Percentiles rank a stretch among this genome's conserved stretches.
Evolutionary conservation across 2,329 filamentous ascomycete species (phyloP).

Genomic region (Colletotrichum filicis): DNA sequence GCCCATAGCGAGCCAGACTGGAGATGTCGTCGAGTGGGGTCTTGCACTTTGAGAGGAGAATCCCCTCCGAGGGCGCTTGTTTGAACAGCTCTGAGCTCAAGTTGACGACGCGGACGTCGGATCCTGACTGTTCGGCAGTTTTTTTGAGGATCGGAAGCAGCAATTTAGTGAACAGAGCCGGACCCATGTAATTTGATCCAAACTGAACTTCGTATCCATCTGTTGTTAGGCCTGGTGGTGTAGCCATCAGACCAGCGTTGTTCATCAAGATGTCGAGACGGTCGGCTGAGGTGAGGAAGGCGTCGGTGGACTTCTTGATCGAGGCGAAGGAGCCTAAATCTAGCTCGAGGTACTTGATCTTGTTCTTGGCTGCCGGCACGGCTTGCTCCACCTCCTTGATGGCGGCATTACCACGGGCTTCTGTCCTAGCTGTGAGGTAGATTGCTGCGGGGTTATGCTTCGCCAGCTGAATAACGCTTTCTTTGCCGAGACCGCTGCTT

Average conservation of each 20-base stretch:
- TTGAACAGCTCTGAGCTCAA: constrained; percentile 41
- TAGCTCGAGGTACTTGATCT: constrained; percentile 49
- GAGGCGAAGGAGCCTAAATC: constrained; percentile 56
- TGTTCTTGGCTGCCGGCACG: constrained; percentile 33
- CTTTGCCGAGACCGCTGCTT: constrained; percentile 43
- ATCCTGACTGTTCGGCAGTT: constrained; percentile 41
- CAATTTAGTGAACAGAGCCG: constrained; percentile 54
- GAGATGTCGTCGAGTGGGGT: constrained; percentile 33
- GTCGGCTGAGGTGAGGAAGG: constrained; percentile 45
- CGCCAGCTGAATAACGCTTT: constrained; percentile 46
- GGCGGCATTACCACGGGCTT: constrained; percentile 46
- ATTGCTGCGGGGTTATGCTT: constrained; percentile 41
- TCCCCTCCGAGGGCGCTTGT: constrained; percentile 38
- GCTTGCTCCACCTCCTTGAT: constrained; percentile 47
- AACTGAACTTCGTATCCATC: constrained; percentile 63
- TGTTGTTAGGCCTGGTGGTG: constrained; percentile 46
- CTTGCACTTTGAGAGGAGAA: constrained; percentile 44
- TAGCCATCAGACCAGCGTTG: constrained; percentile 57
- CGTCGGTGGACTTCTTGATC: constrained; percentile 51
- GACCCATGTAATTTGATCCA: constrained; percentile 60
- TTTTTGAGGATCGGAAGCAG: constrained; percentile 44
- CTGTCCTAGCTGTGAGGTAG: constrained; percentile 44
- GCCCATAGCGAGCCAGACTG: constrained; percentile 40
- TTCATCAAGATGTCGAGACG: constrained; percentile 56
- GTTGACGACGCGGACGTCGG: constrained; percentile 39